These are phyloP conservation scores for Aegilops umbellulata DNA, from an alignment of 176 grass and related monocot species.

Conservation along the genomic window DNA sequence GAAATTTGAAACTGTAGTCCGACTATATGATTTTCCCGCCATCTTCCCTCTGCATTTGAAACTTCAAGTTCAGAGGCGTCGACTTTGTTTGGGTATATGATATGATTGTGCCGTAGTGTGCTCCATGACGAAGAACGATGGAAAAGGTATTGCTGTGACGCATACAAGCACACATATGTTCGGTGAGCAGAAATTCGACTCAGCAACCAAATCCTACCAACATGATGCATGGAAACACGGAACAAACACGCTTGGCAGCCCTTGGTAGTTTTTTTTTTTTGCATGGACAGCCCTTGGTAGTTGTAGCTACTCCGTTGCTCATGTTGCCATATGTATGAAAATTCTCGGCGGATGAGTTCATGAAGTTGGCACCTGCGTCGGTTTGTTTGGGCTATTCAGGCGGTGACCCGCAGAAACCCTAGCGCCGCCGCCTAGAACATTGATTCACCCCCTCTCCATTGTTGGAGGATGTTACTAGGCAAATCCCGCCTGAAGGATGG, in stretches of 20 bases:
- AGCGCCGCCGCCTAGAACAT: no score
- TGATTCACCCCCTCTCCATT: no score
- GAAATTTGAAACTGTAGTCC: conserved; percentile 21
- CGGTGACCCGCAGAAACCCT: no score
- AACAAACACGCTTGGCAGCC: not conserved
- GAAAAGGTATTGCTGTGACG: not conserved
- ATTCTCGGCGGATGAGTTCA: not conserved
- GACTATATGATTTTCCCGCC: not conserved
- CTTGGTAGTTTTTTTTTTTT: not conserved
- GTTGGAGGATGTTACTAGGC: no score
- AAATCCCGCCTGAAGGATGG: no score
- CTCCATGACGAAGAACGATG: not conserved
- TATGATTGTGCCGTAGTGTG: no score
- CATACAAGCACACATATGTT: not conserved
- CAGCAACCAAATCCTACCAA: not conserved
- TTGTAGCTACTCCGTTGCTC: not conserved
- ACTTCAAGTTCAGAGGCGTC: not conserved
- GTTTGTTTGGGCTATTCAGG: no score
- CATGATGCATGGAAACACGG: not conserved
- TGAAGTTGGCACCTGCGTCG: no score
- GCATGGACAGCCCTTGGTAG: not conserved
- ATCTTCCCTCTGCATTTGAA: not conserved
- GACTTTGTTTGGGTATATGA: no score
- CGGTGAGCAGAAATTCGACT: not conserved
- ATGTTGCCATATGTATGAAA: not conserved